These are phyloP conservation scores for Phytophthora melonis DNA, from an alignment of 352 stramenopile genomes.

Conservation along the genomic window DNA sequence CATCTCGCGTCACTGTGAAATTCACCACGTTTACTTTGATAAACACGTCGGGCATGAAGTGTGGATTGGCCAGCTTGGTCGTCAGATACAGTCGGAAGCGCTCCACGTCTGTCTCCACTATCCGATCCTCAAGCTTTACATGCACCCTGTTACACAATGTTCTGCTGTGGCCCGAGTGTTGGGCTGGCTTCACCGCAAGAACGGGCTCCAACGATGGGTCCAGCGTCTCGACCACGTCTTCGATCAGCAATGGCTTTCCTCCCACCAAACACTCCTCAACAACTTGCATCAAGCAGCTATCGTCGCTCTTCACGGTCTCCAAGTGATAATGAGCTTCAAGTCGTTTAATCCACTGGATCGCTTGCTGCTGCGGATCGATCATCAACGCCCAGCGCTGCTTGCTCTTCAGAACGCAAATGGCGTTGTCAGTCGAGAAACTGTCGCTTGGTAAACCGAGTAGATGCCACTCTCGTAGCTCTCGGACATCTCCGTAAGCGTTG, in stretches of 20 bases:
- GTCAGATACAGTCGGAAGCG: slow-evolving; percentile 92
- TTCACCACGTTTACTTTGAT: slow-evolving; percentile 95
- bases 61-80: slow-evolving; percentile 93
- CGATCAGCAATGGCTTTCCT: slow-evolving; percentile 63
- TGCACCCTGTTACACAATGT: background rate
- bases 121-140: slow-evolving; percentile 78
- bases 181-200: slow-evolving; percentile 38
- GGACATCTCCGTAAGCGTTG: slow-evolving; percentile 78
- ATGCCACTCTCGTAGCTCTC: slow-evolving; percentile 90
- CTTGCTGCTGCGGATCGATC: slow-evolving; percentile 95
- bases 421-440: slow-evolving; percentile 91
- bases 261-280: slow-evolving; percentile 50
- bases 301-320: slow-evolving; percentile 76
- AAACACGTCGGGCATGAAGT: slow-evolving; percentile 92
- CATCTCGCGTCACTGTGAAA: slow-evolving; percentile 93
- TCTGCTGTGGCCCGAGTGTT: slow-evolving; percentile 12
- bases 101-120: slow-evolving; percentile 74
- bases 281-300: slow-evolving; percentile 47
- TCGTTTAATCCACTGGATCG: slow-evolving; percentile 92
- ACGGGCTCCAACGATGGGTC: slow-evolving; percentile 68
- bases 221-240: slow-evolving; percentile 62
- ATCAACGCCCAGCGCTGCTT: slow-evolving; percentile 93
- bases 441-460: slow-evolving; percentile 91
- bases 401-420: slow-evolving; percentile 86
- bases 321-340: slow-evolving; percentile 76